Evolutionary conservation across 2,329 filamentous ascomycete species (phyloP).

Genomic region (Atkinsonella hypoxylon): DNA sequence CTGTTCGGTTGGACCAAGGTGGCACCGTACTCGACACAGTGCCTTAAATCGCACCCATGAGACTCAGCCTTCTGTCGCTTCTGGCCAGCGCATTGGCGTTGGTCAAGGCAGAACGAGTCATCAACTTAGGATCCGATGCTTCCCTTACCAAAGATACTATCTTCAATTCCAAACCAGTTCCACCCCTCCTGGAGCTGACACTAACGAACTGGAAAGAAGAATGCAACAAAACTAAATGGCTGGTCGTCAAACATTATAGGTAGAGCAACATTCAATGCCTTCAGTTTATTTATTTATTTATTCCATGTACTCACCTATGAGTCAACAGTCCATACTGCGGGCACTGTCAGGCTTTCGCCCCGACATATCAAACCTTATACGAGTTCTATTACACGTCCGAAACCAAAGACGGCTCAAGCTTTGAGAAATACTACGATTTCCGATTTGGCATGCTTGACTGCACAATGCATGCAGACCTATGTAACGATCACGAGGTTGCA

Average conservation of each 20-base stretch:
- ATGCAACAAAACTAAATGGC: slow-evolving; percentile 38
- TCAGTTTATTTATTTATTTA: not conserved
- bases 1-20: not conserved
- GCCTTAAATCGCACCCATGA: slow-evolving; percentile 16
- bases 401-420: slow-evolving; percentile 48
- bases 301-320: slow-evolving; percentile 15
- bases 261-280: slow-evolving; percentile 18
- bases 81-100: slow-evolving; percentile 30
- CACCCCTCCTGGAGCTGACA: slow-evolving; percentile 49
- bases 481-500: slow-evolving; percentile 51
- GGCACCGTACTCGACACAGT: slow-evolving; percentile 1
- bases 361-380: slow-evolving; percentile 82
- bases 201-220: slow-evolving; percentile 45
- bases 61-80: slow-evolving; percentile 28
- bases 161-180: slow-evolving; percentile 57
- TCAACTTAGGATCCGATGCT: slow-evolving; percentile 24
- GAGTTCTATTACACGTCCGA: slow-evolving; percentile 90
- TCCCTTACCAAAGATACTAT: slow-evolving; percentile 31
- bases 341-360: slow-evolving; percentile 71
- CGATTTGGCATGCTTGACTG: slow-evolving; percentile 83
- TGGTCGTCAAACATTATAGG: slow-evolving; percentile 58
- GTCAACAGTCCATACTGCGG: slow-evolving; percentile 42
- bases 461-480: slow-evolving; percentile 69
- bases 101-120: slow-evolving; percentile 17
- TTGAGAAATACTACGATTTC: slow-evolving; percentile 78